phyloP scores from a whole-genome alignment of 2,329 filamentous ascomycete species.

The Epicoccum sorghinum region DNA sequence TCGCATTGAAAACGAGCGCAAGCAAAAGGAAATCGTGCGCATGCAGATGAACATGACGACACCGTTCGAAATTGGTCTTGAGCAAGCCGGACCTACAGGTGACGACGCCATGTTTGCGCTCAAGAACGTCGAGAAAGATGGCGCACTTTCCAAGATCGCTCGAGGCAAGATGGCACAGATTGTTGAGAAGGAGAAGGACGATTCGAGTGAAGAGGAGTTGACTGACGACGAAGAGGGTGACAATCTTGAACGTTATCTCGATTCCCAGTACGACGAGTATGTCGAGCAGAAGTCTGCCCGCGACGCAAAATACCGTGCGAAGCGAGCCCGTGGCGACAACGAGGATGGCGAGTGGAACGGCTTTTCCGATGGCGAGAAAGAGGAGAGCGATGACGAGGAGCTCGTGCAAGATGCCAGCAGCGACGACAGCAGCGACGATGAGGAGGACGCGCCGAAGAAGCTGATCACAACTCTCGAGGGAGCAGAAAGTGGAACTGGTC shows the following conservation, averaged over 20 bases:
- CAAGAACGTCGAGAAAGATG: constrained; percentile 78
- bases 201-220: constrained; percentile 57
- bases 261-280: constrained; percentile 85
- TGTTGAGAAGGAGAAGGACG: constrained; percentile 58
- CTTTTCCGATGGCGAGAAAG: constrained; percentile 69
- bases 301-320: constrained; percentile 89
- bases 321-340: constrained; percentile 82
- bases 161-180: constrained; percentile 80
- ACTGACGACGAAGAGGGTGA: constrained; percentile 85
- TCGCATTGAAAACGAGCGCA: constrained; percentile 88
- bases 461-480: constrained; percentile 69
- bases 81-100: constrained; percentile 78
- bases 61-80: constrained; percentile 93
- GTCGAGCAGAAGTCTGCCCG: constrained; percentile 77
- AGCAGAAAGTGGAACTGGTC: constrained; percentile 58
- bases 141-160: constrained; percentile 70
- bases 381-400: constrained; percentile 63
- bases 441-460: constrained; percentile 53
- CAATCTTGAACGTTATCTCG: constrained; percentile 80
- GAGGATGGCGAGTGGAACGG: constrained; percentile 84
- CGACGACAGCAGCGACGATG: constrained; percentile 67
- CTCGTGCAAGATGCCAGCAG: constrained; percentile 65
- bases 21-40: constrained; percentile 91
- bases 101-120: constrained; percentile 86
- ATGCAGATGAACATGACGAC: constrained; percentile 98